Evolutionary conservation across 2,329 filamentous ascomycete genomes (phyloP).

Genomic region (Trichocomaceae sp.): DNA sequence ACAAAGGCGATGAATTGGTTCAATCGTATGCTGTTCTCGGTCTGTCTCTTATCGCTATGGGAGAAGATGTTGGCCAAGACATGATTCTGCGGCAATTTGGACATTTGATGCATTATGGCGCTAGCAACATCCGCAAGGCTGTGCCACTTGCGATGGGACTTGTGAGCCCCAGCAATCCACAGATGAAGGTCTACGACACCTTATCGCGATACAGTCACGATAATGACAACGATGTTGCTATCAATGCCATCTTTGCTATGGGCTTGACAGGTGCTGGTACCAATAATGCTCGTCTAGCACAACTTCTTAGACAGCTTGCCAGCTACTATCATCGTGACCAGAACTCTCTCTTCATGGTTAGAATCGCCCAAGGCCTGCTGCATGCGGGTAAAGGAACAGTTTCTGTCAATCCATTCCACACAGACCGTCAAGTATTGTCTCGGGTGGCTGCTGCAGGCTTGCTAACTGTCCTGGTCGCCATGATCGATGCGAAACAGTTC

Average conservation of each 20-base stretch:
- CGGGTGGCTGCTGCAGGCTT: constrained; percentile 84
- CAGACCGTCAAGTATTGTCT: constrained; percentile 90
- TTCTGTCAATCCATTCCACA: constrained; percentile 97
- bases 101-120: constrained; percentile 98
- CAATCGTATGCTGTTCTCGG: constrained; percentile 95
- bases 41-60: constrained; percentile 92
- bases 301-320: constrained; percentile 86
- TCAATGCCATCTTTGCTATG: constrained; percentile 99
- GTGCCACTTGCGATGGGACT: constrained; percentile 95
- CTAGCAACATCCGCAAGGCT: constrained; percentile 91
- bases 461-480: constrained; percentile 79
- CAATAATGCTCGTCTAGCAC: constrained; percentile 93
- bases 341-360: constrained; percentile 96
- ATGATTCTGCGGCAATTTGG: constrained; percentile 98
- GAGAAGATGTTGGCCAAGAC: constrained; percentile 95
- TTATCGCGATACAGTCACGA: constrained; percentile 96
- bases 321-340: constrained; percentile 98
- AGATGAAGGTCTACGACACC: constrained; percentile 99
- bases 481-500: constrained; percentile 93
- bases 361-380: constrained; percentile 91
- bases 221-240: constrained; percentile 94
- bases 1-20: constrained; percentile 89
- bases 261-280: constrained; percentile 92
- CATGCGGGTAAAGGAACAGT: constrained; percentile 99
- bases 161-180: constrained; percentile 93